Evolutionary conservation across 257 asterid species (phyloP), one percentile per base, ranked within the genome.

Genomic region (Nicotiana tabacum): DNA sequence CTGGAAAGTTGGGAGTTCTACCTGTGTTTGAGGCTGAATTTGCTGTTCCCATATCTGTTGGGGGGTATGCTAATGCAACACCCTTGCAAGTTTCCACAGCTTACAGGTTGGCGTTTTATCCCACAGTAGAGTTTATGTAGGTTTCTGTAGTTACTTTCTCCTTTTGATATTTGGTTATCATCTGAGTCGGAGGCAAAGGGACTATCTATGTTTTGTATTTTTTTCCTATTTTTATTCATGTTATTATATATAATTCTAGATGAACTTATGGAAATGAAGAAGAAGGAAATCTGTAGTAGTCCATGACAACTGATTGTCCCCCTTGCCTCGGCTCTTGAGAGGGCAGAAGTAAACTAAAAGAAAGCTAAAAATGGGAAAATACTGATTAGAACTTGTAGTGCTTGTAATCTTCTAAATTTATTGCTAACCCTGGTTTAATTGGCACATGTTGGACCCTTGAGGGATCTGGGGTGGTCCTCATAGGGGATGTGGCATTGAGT

Each of bases 11-110:
- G 88, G 99, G 99, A 4, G 98, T 96, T 74, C 88, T 96, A 80
- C 99, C 99, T 18, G 96, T 96, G 77, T 96, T 96, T 88, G 99
- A 96, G 87, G 98, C 97, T n/a, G 99, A 96, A 85, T 96, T 96
- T 83, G 96, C 99, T 12, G 98, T 92, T 87, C 99, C 99, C 58
- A 96, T 96, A 89, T 92, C 99, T 77, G 97, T 96, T 84, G 99
- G 99, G 81, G 99, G 99, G 62, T 96, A 96, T 87, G 97, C 98
- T 77, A 96, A 96, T 88, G 99, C 99, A 68, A 88, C 94, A 32
- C 98, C 99, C 9, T 87, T 96, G 86, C 99, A 96, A 90, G 99
- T 96, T 80, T 96, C 99, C 85, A 96, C 98, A 55, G 98, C 99
- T 80, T 96, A 94, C 94, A 93, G 99, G 99, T 95, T 64, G 84